A percentile compares a stretch with the other conserved stretches of the same genome.
phyloP scores from a whole-genome alignment of 805 yeast species.

The Torulaspora indica region DNA sequence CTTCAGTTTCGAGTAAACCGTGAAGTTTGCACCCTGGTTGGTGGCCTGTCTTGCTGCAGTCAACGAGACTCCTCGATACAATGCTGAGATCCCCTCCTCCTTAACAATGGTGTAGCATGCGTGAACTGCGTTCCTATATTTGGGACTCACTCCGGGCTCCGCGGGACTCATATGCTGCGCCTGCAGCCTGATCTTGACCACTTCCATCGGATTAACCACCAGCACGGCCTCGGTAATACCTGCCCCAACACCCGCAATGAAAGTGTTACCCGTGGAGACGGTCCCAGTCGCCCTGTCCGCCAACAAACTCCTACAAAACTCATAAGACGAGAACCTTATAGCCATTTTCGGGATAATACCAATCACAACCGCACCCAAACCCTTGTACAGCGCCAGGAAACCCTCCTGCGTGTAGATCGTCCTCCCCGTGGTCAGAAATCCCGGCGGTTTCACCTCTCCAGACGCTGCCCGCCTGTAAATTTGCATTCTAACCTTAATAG shows the following conservation, averaged over 20 bases:
- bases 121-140: slow-evolving; percentile 89
- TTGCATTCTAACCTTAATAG: slow-evolving; percentile 97
- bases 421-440: slow-evolving; percentile 77
- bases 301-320: slow-evolving; percentile 70
- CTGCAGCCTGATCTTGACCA: slow-evolving; percentile 91
- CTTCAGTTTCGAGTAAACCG: slow-evolving; percentile 84
- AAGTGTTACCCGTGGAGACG: slow-evolving; percentile 69
- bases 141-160: slow-evolving; percentile 51
- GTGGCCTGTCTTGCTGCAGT: slow-evolving; percentile 98
- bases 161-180: slow-evolving; percentile 66
- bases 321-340: slow-evolving; percentile 90
- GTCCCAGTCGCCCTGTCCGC: slow-evolving; percentile 55
- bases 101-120: slow-evolving; percentile 75
- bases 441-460: slow-evolving; percentile 61
- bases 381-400: slow-evolving; percentile 82
- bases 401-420: slow-evolving; percentile 76
- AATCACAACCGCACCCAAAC: slow-evolving; percentile 93
- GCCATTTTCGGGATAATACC: slow-evolving; percentile 99
- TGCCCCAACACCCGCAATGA: slow-evolving; percentile 93
- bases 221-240: slow-evolving; percentile 94
- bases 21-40: slow-evolving; percentile 97
- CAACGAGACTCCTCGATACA: slow-evolving; percentile 90
- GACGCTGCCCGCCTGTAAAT: slow-evolving; percentile 66
- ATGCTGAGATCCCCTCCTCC: slow-evolving; percentile 86
- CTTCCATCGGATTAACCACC: slow-evolving; percentile 96